Conservation (phyloP, 495 filamentous ascomycete species). For the Neurospora sp. region DNA sequence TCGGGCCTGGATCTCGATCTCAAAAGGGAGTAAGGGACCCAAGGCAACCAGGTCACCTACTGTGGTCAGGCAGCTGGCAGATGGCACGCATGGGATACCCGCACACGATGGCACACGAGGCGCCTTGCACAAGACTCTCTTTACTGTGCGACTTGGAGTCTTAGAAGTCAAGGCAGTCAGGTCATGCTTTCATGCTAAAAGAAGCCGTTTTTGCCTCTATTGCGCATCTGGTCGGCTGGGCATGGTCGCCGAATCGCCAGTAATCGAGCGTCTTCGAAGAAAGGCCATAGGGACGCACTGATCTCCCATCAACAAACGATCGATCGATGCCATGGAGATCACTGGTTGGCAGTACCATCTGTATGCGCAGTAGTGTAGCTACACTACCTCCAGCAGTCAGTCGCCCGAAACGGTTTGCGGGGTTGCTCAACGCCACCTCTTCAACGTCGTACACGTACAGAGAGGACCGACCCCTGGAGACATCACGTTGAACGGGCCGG, state of each 20-base stretch:
- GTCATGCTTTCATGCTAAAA: not conserved
- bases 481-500: not conserved
- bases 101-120: not conserved
- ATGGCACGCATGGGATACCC: not conserved
- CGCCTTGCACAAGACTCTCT: not conserved
- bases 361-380: not conserved
- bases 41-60: not conserved
- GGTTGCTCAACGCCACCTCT: not conserved
- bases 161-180: not conserved
- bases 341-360: not conserved
- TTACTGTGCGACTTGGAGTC: not conserved
- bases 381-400: not conserved
- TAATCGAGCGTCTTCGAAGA: not conserved
- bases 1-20: not conserved
- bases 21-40: not conserved
- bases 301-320: not conserved
- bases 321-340: not conserved
- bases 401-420: not conserved
- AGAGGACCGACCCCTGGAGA: not conserved
- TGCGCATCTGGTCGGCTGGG: not conserved
- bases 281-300: not conserved
- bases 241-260: not conserved
- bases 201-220: not conserved
- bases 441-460: not conserved
- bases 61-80: not conserved